These are phyloP conservation scores for Aspergillus melleus DNA, from an alignment of 2,329 filamentous ascomycete species.

Conservation along the genomic window DNA sequence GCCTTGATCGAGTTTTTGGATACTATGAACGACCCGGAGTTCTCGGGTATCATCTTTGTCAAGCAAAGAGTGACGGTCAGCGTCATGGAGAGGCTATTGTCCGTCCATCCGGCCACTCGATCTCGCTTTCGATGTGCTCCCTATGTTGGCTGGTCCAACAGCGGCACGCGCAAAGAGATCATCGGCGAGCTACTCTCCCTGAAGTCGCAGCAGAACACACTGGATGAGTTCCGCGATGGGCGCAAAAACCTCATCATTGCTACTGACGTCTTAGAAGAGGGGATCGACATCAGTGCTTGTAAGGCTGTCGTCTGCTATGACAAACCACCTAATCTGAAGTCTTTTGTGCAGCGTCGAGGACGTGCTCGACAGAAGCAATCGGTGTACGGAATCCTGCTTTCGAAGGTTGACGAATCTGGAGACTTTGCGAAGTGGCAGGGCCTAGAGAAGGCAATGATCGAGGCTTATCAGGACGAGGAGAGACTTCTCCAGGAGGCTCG, in stretches of 20 bases:
- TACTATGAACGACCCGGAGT: constrained; percentile 48
- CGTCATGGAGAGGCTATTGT: constrained; percentile 60
- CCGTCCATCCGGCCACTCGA: constrained; percentile 49
- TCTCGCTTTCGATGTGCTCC: constrained; percentile 45
- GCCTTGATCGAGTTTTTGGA: constrained; percentile 56
- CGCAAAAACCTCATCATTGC: constrained; percentile 58
- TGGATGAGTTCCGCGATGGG: constrained; percentile 56
- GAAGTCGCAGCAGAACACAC: constrained; percentile 50
- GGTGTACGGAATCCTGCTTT: constrained; percentile 54
- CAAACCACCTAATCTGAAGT: constrained; percentile 60
- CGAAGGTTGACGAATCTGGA: constrained; percentile 34
- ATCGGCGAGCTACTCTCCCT: constrained; percentile 52
- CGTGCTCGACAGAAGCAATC: constrained; percentile 61
- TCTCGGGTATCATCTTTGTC: constrained; percentile 65
- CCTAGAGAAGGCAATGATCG: constrained; percentile 73
- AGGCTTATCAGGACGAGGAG: constrained; percentile 65
- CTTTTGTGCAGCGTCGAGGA: constrained; percentile 66
- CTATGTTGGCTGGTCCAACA: constrained; percentile 51
- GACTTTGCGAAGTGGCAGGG: constrained; percentile 57
- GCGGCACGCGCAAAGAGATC: constrained; percentile 43
- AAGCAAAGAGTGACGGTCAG: constrained; percentile 62
- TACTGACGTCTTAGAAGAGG: constrained; percentile 61
- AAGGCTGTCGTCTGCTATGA: constrained; percentile 67
- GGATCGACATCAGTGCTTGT: constrained; percentile 63
- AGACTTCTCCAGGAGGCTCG: constrained; percentile 51